Base-by-base conservation (phyloP, 75 land plant genomes). In the Picea sitchensis region DNA sequence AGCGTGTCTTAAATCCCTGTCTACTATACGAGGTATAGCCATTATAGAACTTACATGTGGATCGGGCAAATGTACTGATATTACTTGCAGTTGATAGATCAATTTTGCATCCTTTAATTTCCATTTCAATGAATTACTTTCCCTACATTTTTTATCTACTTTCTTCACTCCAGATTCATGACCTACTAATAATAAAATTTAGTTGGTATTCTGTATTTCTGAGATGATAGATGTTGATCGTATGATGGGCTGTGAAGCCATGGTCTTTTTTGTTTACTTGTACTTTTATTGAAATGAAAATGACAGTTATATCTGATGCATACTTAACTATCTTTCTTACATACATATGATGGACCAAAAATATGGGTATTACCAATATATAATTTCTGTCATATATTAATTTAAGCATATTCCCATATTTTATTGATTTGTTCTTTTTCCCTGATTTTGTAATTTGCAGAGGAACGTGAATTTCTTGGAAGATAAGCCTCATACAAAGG, bases 401-500 rank as follows among this genome's bases (percentile, higher is more conserved):
- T 21, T n/a, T n/a, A 17, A 61, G 63, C 26, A 61, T 61, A 61
- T 61, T n/a, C 63, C 63, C 6, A 61, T 6, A n/a, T 61, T 7
- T 1, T 61, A 6, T 6, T 61, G n/a, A 17, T 18, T 61, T 61
- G 21, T 67, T 67, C 44, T 67, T 38, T 67, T 14, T 34, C 12
- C 17, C 17, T 65, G 41, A 32, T 21, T 79, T 47, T 26, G 54
- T 77, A 23, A 26, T 77, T 60, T n/a, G 30, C 81, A 80, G 81
- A 38, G 21, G 51, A 78, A 71, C 34, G 83, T 78, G 18, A 51
- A 61, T 44, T 84, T 86, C 81, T 63, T 86, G 34, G 76, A 77
- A 17, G 82, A 78, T 36, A 86, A 81, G 54, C 88, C 88, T 74
- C 88, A 86, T 59, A 64, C 54, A n/a, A 84, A 73, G 65, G 88